Base-by-base conservation (phyloP, 495 filamentous ascomycete genomes). In the Hyphodiscus hymeniophilus region DNA sequence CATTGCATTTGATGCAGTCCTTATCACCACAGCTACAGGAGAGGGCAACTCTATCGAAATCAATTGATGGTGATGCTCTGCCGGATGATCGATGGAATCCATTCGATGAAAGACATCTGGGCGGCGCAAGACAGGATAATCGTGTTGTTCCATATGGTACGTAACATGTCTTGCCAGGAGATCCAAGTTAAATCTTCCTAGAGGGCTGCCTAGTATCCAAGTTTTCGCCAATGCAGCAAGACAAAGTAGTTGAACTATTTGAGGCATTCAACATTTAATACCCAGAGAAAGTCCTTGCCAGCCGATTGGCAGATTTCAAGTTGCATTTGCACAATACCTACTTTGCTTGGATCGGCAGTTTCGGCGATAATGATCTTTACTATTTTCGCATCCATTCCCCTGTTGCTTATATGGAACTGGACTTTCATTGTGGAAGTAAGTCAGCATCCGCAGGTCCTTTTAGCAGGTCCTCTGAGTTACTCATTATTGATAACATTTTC, bases 341-440 rank as follows among this genome's bases (percentile, higher is more conserved):
- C 52, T 89, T 87, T 54, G 71, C 71, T 52, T 89, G 84, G 84
- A 86, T 88, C 51, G 85, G 85, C 7, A 79, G 74, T 0, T 77
- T 61, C 48, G 77, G 71, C 5, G 73, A 85, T 38, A 66, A 74
- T 1, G 81, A 86, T 58, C 69, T 84, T 6, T 89, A 85, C 56
- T 89, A 90, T 57, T 90, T 79, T 55, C 72, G 84, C 3, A 72
- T 90, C 15, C 84, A 87, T 63, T 85, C 75, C 53, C 83, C 84
- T 0, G 81, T 88, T 1, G 65, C 85, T 12, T 63, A 87, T 28
- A 65, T 80, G 39, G 85, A 89, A 70, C 84, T 90, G 61, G 85
- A 90, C 58, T 82, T 85, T 57, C 85, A 90, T 58, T 85, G 79
- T 8, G 85, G 84, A 3, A 58, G 55, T 54, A 51, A 58, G 50